These are phyloP conservation scores for Mycena metata DNA, from an alignment of 768 basidiomycete genomes.

Conservation along the genomic window DNA sequence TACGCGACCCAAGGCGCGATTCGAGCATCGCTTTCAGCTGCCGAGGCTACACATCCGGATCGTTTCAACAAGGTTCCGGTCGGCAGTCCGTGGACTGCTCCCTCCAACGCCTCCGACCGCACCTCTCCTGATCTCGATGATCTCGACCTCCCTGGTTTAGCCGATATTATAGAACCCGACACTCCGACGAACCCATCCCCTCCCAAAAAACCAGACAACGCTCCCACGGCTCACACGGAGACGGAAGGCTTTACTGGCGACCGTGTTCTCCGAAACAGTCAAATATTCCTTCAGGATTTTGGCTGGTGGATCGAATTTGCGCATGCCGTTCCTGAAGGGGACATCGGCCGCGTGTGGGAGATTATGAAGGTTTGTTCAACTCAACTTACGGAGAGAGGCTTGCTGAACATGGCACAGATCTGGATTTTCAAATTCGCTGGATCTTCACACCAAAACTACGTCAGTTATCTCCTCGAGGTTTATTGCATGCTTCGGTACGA, in stretches of 20 bases:
- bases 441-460: too few species aligned
- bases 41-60: background rate
- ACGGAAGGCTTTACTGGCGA: background rate
- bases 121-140: background rate
- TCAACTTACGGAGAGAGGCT: too few species aligned
- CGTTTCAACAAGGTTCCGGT: background rate
- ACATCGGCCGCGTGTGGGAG: background rate
- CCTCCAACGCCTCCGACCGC: conserved; percentile 20
- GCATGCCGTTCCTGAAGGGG: background rate
- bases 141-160: background rate
- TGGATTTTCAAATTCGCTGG: too few species aligned
- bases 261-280: too few species aligned
- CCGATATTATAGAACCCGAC: too few species aligned
- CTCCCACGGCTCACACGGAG: background rate
- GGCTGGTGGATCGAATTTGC: conserved; percentile 2
- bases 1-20: background rate
- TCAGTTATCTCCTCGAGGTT: too few species aligned
- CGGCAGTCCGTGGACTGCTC: background rate
- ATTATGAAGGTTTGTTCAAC: too few species aligned
- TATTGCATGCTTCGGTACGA: too few species aligned
- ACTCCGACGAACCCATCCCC: too few species aligned
- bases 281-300: background rate
- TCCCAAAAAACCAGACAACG: background rate
- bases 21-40: background rate
- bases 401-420: too few species aligned